Conservation (phyloP, 768 basidiomycete species). For the Suillus subluteus region DNA sequence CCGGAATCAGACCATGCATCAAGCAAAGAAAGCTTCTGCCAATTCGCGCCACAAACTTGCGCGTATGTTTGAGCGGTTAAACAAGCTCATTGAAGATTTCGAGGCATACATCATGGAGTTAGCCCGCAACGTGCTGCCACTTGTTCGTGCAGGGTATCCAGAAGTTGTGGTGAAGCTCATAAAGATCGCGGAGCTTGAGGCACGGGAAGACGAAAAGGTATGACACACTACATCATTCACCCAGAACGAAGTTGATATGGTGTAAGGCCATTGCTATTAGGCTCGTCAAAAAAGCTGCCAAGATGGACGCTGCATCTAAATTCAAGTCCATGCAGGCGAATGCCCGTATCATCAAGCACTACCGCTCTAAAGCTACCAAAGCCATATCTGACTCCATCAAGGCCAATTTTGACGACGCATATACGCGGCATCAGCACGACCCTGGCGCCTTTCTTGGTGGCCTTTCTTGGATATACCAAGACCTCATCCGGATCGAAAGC, state of each 20-base stretch:
- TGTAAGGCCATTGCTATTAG: conserved; percentile 87
- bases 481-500: conserved; percentile 89
- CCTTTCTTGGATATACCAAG: conserved; percentile 91
- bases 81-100: conserved; percentile 78
- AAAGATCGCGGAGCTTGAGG: conserved; percentile 94
- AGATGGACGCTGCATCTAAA: conserved; percentile 89
- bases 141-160: conserved; percentile 77
- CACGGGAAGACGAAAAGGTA: conserved; percentile 93
- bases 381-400: conserved; percentile 79
- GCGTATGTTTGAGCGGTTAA: conserved; percentile 85
- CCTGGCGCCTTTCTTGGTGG: conserved; percentile 76
- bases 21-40: conserved; percentile 82
- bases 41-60: conserved; percentile 68
- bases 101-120: conserved; percentile 83
- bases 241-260: conserved; percentile 1
- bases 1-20: conserved; percentile 92
- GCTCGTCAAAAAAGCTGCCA: conserved; percentile 92
- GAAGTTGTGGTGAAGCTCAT: conserved; percentile 90
- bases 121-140: conserved; percentile 74
- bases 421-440: conserved; percentile 61
- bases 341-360: conserved; percentile 92
- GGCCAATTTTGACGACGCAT: conserved; percentile 69
- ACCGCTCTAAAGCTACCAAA: conserved; percentile 86
- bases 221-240: neutral
- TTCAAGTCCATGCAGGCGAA: conserved; percentile 94